phyloP scores from a whole-genome alignment of 116 monocot species.

The Trichopus zeylanicus region DNA sequence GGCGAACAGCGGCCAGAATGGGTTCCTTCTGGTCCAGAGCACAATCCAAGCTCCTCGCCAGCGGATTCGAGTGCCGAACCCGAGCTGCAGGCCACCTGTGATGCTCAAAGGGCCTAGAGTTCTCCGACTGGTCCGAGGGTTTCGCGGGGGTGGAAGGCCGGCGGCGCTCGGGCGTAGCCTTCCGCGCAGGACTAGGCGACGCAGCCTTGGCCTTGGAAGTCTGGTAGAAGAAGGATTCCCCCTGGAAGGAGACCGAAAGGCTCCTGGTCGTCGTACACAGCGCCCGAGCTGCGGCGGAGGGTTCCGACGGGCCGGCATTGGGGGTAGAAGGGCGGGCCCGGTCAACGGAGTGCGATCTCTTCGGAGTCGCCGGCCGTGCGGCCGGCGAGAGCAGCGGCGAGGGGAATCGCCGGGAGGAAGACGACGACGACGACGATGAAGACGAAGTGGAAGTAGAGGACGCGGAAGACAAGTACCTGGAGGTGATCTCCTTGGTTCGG shows the following conservation, averaged over 20 bases:
- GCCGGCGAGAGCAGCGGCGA: slow-evolving; percentile 1
- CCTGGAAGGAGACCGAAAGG: slow-evolving; percentile 93
- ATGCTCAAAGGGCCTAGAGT: slow-evolving; percentile 9
- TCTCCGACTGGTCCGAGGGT: background rate
- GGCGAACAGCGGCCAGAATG: slow-evolving; percentile 42
- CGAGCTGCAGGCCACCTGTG: slow-evolving; percentile 67
- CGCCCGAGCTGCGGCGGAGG: slow-evolving; percentile 31
- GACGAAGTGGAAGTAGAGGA: slow-evolving; percentile 15
- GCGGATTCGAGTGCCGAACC: slow-evolving; percentile 21
- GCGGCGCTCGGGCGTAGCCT: slow-evolving; percentile 58
- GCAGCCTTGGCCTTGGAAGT: slow-evolving; percentile 58
- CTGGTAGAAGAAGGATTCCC: slow-evolving; percentile 87
- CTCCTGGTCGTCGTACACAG: slow-evolving; percentile 65
- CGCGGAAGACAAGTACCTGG: slow-evolving; percentile 28
- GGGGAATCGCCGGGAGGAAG: slow-evolving; percentile 25
- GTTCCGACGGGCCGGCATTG: slow-evolving; percentile 1
- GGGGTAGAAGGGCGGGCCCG: slow-evolving; percentile 30
- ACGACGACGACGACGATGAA: background rate
- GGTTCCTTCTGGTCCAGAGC: slow-evolving; percentile 45
- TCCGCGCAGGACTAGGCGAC: slow-evolving; percentile 23
- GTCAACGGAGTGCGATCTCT: slow-evolving; percentile 33
- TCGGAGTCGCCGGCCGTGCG: slow-evolving; percentile 5
- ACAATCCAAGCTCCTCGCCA: slow-evolving; percentile 50
- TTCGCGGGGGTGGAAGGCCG: slow-evolving; percentile 19
- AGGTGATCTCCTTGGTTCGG: slow-evolving; percentile 22